A percentile compares a stretch with the other conserved stretches of the same genome.
phyloP scores from a whole-genome alignment of 2,329 filamentous ascomycete genomes.

The Trichoderma sp. region DNA sequence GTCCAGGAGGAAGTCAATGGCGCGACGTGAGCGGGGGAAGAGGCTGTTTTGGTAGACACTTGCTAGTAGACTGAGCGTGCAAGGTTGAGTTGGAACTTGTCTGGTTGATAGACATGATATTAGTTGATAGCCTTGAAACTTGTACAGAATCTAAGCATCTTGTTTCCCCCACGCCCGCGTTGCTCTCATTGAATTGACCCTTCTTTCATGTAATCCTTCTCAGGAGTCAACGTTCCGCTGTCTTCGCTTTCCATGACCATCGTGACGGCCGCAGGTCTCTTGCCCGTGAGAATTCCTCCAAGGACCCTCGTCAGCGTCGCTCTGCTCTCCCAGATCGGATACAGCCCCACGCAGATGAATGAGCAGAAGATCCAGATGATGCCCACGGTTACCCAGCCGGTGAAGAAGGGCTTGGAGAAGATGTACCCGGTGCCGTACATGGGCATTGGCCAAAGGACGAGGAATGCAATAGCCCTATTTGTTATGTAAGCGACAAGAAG shows the following conservation, averaged over 20 bases:
- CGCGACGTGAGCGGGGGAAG: not conserved
- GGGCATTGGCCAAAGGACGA: conserved; percentile 89
- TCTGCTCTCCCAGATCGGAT: conserved; percentile 78
- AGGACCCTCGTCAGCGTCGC: conserved; percentile 46
- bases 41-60: not conserved
- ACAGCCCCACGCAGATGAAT: conserved; percentile 73
- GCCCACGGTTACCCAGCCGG: conserved; percentile 70
- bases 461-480: conserved; percentile 61
- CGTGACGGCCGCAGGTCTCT: not conserved
- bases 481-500: not conserved
- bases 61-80: not conserved
- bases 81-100: not conserved
- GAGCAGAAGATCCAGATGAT: conserved; percentile 75
- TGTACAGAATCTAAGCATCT: not conserved
- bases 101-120: not conserved
- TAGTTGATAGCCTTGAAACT: not conserved
- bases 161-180: too few relatives aligned
- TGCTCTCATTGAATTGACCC: not conserved
- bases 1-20: conserved; percentile 27
- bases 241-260: not conserved
- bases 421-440: conserved; percentile 84
- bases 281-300: conserved; percentile 14
- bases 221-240: conserved; percentile 16
- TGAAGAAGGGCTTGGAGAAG: conserved; percentile 61
- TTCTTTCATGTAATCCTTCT: conserved; percentile 15